Conservation (phyloP, 2,329 filamentous ascomycete genomes). For the Pestalotiopsis sp. region DNA sequence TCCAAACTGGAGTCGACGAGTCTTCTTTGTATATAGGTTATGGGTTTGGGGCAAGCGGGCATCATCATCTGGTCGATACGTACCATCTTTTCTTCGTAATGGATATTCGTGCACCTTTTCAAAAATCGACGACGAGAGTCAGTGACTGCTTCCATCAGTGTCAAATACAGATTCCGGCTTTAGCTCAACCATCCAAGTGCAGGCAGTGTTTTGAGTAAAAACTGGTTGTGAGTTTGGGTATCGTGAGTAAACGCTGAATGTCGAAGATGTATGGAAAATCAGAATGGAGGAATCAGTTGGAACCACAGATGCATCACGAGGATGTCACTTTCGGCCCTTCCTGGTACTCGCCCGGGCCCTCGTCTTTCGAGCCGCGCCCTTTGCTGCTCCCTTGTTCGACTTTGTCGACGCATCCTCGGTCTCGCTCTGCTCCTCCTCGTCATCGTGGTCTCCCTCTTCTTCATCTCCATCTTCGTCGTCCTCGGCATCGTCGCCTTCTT, state of each 20-base stretch:
- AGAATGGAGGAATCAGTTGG: too few species aligned
- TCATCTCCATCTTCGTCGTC: slow-evolving; percentile 11
- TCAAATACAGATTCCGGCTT: too few species aligned
- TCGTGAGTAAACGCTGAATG: not conserved
- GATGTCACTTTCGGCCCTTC: slow-evolving; percentile 9
- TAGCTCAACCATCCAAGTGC: too few species aligned
- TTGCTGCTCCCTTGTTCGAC: slow-evolving; percentile 10
- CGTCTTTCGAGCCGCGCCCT: slow-evolving; percentile 7
- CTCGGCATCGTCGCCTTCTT: slow-evolving; percentile 22
- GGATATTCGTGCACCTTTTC: slow-evolving; percentile 1
- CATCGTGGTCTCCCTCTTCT: slow-evolving; percentile 12
- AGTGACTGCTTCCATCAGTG: too few species aligned
- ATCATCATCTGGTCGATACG: not conserved
- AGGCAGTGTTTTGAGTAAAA: too few species aligned
- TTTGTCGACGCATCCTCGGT: slow-evolving; percentile 14
- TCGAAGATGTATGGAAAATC: not conserved
- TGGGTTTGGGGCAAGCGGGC: not conserved
- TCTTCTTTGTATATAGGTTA: slow-evolving; percentile 1
- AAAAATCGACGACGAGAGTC: too few species aligned
- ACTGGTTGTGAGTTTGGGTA: too few species aligned
- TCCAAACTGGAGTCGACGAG: not conserved
- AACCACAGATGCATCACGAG: not conserved
- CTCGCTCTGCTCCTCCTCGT: slow-evolving; percentile 22
- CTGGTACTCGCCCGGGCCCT: slow-evolving; percentile 3
- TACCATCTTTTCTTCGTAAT: slow-evolving; percentile 6